Percentiles rank a stretch among this genome's conserved stretches.
Conservation (phyloP, 164 flowering plant species). For the Amborella trichopoda region DNA sequence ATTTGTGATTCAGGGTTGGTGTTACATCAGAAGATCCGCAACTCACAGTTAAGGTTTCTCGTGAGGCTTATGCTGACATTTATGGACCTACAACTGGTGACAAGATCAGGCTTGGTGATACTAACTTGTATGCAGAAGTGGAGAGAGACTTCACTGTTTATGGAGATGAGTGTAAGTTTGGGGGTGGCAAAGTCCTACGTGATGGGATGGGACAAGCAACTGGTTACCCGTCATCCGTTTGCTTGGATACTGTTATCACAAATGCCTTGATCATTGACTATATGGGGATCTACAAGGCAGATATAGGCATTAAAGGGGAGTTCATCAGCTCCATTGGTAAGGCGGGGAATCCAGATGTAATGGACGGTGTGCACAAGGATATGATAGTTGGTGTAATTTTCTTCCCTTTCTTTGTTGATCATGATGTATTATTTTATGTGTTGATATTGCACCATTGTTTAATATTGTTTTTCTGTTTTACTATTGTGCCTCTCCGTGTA, state of each 20-base stretch:
- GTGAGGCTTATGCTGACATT: slow-evolving; percentile 70
- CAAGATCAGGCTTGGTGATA: slow-evolving; percentile 93
- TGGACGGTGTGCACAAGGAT: slow-evolving; percentile 50
- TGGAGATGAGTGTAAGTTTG: slow-evolving; percentile 97
- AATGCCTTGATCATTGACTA: slow-evolving; percentile 87
- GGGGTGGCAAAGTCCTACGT: slow-evolving; percentile 95
- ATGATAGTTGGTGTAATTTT: slow-evolving; percentile 78
- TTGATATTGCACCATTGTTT: too few relatives aligned
- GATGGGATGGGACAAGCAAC: slow-evolving; percentile 95
- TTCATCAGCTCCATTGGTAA: slow-evolving; percentile 55
- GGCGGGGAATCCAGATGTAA: slow-evolving; percentile 88
- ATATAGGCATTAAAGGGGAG: slow-evolving; percentile 85
- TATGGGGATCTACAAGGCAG: slow-evolving; percentile 85
- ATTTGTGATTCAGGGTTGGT: slow-evolving; percentile 56
- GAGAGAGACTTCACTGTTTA: slow-evolving; percentile 74
- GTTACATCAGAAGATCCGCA: slow-evolving; percentile 30
- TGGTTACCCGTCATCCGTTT: slow-evolving; percentile 34
- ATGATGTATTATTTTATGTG: too few relatives aligned
- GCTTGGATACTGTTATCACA: slow-evolving; percentile 82
- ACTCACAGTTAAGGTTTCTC: slow-evolving; percentile 38
- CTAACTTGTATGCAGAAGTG: slow-evolving; percentile 70
- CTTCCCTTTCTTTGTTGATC: slow-evolving; percentile 5
- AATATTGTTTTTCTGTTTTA: too few relatives aligned
- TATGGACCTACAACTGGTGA: slow-evolving; percentile 95
- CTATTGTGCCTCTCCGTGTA: too few relatives aligned